A percentile compares a stretch with the other conserved stretches of the same genome.
phyloP scores from a whole-genome alignment of 2,329 filamentous ascomycete genomes.

The Scortechinia acanthostroma region DNA sequence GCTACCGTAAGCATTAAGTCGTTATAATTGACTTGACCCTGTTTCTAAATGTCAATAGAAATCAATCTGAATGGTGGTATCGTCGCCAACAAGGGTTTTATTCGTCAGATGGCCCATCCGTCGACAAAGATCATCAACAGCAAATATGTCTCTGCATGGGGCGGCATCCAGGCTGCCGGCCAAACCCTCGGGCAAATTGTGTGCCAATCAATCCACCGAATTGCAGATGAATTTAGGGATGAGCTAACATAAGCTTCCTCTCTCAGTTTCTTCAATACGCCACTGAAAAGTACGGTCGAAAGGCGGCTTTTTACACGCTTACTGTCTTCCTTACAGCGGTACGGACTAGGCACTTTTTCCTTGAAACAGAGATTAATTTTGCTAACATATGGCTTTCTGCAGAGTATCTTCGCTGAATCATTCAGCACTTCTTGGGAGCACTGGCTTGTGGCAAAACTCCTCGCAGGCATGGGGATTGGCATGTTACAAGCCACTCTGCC shows the following conservation, averaged over 20 bases:
- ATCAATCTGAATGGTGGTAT: conserved; percentile 26
- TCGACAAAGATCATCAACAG: conserved; percentile 20
- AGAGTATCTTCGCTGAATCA: conserved; percentile 25
- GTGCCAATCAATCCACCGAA: conserved; percentile 3
- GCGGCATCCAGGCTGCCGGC: conserved; percentile 25
- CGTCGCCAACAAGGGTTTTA: conserved; percentile 29
- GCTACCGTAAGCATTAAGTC: conserved; percentile 2
- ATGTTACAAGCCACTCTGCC: conserved; percentile 30
- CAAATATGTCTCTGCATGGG: conserved; percentile 26
- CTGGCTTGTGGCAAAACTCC: conserved; percentile 26
- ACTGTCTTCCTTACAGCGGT: no score
- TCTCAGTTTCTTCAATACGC: conserved; percentile 20
- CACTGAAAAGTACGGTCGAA: conserved; percentile 23
- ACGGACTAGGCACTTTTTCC: neutral
- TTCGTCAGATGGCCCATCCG: conserved; percentile 19
- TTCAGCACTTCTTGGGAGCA: conserved; percentile 25
- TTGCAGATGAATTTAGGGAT: neutral
- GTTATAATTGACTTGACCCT: neutral
- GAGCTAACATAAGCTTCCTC: neutral
- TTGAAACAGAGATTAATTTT: neutral
- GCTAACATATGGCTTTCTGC: neutral
- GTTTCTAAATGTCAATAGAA: conserved; percentile 5
- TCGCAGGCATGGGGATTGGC: conserved; percentile 28
- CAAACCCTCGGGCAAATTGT: conserved; percentile 28
- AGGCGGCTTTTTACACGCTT: conserved; percentile 21